Base-by-base conservation (phyloP, 140 eudicot genomes). In the Bidens hawaiensis region DNA sequence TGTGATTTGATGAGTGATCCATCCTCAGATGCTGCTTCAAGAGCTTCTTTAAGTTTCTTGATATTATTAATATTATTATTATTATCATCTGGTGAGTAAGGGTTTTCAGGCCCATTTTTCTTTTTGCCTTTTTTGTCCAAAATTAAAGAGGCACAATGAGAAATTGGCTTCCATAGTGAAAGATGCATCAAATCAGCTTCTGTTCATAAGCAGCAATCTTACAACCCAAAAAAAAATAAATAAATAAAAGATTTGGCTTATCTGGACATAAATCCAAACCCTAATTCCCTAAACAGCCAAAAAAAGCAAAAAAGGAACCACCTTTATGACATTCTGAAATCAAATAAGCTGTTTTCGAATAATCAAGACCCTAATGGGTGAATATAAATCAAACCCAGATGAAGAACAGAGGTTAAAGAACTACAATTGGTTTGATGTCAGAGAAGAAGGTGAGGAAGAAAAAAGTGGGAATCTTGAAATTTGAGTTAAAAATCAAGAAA, bases 151-250 rank as follows among this genome's bases (percentile, higher is more conserved):
- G 94, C 97, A 71, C 96, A 87, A 58, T 82, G 94, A 36, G 97
- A 87, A 55, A 90, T 75, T 60, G 96, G 97, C 78, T 90, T 90
- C 97, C 97, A 90, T 80, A 90, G 81, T 77, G 97, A 82, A 76
- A 90, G 79, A 90, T 90, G 97, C 97, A 90, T 90, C 75, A 75
- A 73, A 75, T 67, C 90, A 69, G 57, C 65, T n/a, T n/a, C n/a
- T 67, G 34, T 30, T 6, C 64, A 60, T 18, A 76, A 70, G 77
- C 72, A 51, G 48, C 45, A 25, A 59, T 54, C 24, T 28, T n/a
- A n/a, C n/a, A 9, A 25, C 19, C 38, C 23, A 45, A 30, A 5
- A 30, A 30, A 12, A 15, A n/a, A 41, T 36, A 25, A 52, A 51
- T 18, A 23, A 34, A 17, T 38, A 58, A 0, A 66, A 49, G 33